Conservation (phyloP, 1,139 yeast species). For the Sugiyamaella pinicola region DNA sequence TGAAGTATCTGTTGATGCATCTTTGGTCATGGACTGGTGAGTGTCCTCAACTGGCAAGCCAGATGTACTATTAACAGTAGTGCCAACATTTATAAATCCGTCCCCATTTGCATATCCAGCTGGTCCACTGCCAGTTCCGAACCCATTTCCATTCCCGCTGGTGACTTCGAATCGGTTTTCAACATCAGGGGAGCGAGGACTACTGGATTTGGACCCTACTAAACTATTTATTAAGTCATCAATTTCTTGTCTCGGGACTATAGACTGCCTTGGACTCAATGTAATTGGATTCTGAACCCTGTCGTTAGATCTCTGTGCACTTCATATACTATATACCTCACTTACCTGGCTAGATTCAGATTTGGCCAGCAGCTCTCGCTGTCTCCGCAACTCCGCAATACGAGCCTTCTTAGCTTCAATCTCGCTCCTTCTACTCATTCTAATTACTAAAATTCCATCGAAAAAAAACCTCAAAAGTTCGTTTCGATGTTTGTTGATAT, state of each 20-base stretch:
- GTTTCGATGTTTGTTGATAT: neutral
- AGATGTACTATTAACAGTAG: no score
- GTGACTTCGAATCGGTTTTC: neutral
- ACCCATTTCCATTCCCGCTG: no score
- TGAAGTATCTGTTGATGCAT: constrained; percentile 1
- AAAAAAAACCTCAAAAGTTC: neutral
- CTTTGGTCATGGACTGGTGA: neutral
- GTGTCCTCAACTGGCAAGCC: no score
- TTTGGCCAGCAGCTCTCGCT: constrained; percentile 35
- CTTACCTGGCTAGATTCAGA: constrained; percentile 23
- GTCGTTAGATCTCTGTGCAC: constrained; percentile 5
- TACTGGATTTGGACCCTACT: constrained; percentile 23
- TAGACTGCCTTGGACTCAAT: constrained; percentile 6
- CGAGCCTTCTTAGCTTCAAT: constrained; percentile 52
- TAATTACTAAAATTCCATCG: neutral
- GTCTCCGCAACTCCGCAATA: constrained; percentile 49
- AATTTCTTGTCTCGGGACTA: constrained; percentile 24
- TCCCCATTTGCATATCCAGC: no score
- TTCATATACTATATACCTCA: neutral
- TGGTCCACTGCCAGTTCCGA: no score
- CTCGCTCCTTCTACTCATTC: constrained; percentile 40
- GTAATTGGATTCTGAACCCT: neutral
- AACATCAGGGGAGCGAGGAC: neutral
- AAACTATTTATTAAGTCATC: constrained; percentile 33
- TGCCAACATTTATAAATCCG: neutral